A percentile compares a stretch with the other conserved stretches of the same genome.
phyloP scores from a whole-genome alignment of 129 eudicot genomes.

The Saussurea involucrata region DNA sequence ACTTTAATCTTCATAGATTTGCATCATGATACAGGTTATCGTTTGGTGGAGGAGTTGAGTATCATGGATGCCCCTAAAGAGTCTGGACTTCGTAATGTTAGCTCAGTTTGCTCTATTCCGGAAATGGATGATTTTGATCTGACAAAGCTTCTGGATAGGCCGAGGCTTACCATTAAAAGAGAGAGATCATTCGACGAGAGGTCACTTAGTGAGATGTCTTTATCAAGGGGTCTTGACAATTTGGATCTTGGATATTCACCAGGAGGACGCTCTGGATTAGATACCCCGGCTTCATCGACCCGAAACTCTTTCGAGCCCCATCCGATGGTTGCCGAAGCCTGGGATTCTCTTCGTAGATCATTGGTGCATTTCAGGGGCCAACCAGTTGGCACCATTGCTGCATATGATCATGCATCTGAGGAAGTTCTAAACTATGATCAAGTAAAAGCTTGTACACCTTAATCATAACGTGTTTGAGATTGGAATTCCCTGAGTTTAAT shows the following conservation, averaged over 20 bases:
- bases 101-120: conserved; percentile 70
- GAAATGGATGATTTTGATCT: conserved; percentile 90
- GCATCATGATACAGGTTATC: conserved; percentile 32
- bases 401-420: conserved; percentile 95
- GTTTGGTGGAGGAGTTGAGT: conserved; percentile 18
- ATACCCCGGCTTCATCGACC: conserved; percentile 88
- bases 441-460: conserved; percentile 33
- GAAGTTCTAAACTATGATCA: conserved; percentile 97
- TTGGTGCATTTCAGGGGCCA: conserved; percentile 86
- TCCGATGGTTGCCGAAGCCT: conserved; percentile 95
- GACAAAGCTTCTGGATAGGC: conserved; percentile 77
- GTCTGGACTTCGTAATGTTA: conserved; percentile 67
- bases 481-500: not conserved
- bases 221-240: conserved; percentile 69
- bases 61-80: conserved; percentile 56
- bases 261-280: conserved; percentile 74
- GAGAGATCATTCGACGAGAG: conserved; percentile 95
- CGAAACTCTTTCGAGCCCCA: conserved; percentile 94
- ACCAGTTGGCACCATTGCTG: conserved; percentile 97
- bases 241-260: conserved; percentile 81
- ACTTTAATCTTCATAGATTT: not conserved
- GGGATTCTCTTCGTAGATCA: conserved; percentile 92
- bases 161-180: conserved; percentile 67
- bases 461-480: not conserved
- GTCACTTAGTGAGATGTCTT: conserved; percentile 87